A percentile compares a stretch with the other conserved stretches of the same genome.
Evolutionary conservation across 1,284 basidiomycete species (phyloP).

Genomic region (Rhodotorula glutinis): DNA sequence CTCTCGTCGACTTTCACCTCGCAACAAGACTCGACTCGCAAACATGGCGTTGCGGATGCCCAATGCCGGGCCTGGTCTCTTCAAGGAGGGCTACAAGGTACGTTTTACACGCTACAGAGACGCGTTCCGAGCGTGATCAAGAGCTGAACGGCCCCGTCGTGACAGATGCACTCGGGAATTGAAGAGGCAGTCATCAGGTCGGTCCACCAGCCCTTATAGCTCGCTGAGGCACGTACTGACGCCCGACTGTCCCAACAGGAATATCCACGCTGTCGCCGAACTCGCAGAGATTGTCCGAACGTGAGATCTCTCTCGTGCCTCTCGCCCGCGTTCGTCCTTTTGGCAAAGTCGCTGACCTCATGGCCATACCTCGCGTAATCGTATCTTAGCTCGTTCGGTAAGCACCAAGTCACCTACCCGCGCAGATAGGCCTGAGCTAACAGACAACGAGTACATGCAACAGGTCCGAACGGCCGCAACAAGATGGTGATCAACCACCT

Average conservation of each 20-base stretch:
- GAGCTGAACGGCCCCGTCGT: background rate
- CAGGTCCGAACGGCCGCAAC: constrained; percentile 67
- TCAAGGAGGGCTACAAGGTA: constrained; percentile 44
- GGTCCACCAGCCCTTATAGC: background rate
- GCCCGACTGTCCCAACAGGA: constrained; percentile 54
- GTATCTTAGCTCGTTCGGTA: constrained; percentile 26
- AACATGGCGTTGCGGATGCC: constrained; percentile 35
- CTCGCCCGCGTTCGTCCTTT: background rate
- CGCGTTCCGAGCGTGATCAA: background rate
- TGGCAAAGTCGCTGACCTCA: constrained; percentile 75
- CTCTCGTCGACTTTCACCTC: background rate
- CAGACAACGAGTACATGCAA: background rate
- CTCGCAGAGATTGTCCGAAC: constrained; percentile 93
- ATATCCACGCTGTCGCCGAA: constrained; percentile 92
- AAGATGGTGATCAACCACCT: constrained; percentile 96
- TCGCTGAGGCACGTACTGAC: background rate
- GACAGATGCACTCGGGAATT: constrained; percentile 43
- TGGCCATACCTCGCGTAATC: constrained; percentile 45
- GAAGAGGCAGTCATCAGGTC: constrained; percentile 47
- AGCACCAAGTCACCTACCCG: background rate
- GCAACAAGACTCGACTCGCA: background rate
- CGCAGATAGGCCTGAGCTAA: background rate
- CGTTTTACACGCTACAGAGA: background rate
- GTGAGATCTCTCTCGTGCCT: constrained; percentile 4
- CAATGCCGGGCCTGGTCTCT: constrained; percentile 31